Evolutionary conservation across 305 asterid species (phyloP), one percentile per base, ranked within the genome.

Genomic region (Fraxinus latifolia): DNA sequence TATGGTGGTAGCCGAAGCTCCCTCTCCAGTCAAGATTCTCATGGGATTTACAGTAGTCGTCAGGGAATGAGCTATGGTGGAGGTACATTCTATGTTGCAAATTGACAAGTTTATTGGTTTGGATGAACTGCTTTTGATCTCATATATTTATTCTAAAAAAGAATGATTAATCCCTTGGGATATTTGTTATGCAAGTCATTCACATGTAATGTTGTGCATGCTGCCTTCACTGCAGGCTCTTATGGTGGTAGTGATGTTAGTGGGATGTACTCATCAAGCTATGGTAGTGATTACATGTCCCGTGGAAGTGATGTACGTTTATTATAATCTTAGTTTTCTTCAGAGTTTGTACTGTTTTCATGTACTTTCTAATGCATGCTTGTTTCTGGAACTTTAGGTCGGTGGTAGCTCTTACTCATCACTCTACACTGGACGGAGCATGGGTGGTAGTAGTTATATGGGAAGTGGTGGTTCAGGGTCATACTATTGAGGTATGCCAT

Each of bases 401-500:
- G 94, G 93, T 78, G 90, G 96, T 78, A 91, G 93, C 88, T 91
- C 98, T 44, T 92, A 94, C 87, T 87, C 96, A 19, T 91, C 95
- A 1, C 87, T 87, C 37, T 94, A 93, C 85, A 84, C 97, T 33
- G 89, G 97, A 33, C 97, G 97, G 31, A 89, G 93, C 77, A 53
- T 91, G 85, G 91, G 98, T 85, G 93, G 99, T 74, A 86, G 87
- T 76, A 90, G 93, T 87, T 95, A 95, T 77, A 91, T 92, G 95
- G 96, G 98, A 62, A 90, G 96, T 80, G 85, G 95, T 85, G 88
- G 97, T 84, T 95, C 99, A 53, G 94, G 97, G 80, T 91, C 98
- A 19, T 94, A 95, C 84, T 94, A 95, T 84, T 95, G 84, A 93
- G 98, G 97, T 91, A 88, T 71, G 86, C 81, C 37, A 1, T 67